Evolutionary conservation across 768 basidiomycete genomes (phyloP), one percentile per base, ranked within the genome.

Genomic region (Lactifluus volemus): DNA sequence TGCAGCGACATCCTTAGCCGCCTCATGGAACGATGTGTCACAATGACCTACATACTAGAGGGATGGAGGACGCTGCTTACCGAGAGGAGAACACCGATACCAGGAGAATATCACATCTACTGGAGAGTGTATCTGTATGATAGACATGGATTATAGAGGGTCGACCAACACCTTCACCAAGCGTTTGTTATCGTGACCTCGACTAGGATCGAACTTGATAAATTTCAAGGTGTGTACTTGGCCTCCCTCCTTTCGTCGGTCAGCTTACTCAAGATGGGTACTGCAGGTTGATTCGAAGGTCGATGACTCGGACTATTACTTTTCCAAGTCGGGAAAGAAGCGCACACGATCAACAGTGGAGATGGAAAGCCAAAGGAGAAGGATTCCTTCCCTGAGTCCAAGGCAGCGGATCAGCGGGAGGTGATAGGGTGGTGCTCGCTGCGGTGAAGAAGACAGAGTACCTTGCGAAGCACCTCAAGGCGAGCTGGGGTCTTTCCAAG

Each of bases 291-390:
- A 91, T 71, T 84, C 89, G 68, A 91, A 95, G 78, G 78, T 98
- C 79, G 88, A 88, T 77, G 97, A 99, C 73, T 77, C 89, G n/a
- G n/a, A n/a, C n/a, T n/a, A n/a, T 29, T 98, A 96, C 80, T 98
- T 99, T 73, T 76, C 85, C 72, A 97, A 97, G 79, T 74, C 85
- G 60, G 75, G 82, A 66, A 72, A 79, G 68, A 88, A 91, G 74
- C 79, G 80, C 60, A 77, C 85, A 63, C 72, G 77, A 64, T 91
- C 92, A 58, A 92, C 94, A 66, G 97, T 98, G 81, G 88, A 71
- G 92, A 89, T 67, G 93, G 92, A 72, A 91, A 90, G 78, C 89
- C 89, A 65, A 92, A 93, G 77, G 81, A 82, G 71, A 95, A 92
- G 79, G 88, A 88, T 70, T 75, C 88, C 17, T 84, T 92, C 76